A percentile compares a stretch with the other conserved stretches of the same genome.
phyloP scores from a whole-genome alignment of 805 yeast genomes.

The Candida adriatica region DNA sequence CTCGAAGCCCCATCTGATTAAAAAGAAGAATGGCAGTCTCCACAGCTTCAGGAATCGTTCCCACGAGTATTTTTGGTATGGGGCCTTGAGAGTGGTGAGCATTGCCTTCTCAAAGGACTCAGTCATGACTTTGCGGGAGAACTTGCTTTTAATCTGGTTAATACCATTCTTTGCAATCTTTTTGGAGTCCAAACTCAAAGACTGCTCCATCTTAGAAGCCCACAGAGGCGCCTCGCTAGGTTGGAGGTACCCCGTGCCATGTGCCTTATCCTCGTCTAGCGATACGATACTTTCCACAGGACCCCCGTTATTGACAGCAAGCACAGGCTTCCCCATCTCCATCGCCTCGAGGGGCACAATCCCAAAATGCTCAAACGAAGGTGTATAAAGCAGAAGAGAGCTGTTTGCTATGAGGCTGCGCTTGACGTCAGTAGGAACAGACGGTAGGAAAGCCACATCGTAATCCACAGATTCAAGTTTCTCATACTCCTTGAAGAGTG shows the following conservation, averaged over 20 bases:
- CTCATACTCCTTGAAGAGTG: slow-evolving; percentile 30
- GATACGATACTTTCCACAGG: slow-evolving; percentile 68
- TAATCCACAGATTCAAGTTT: slow-evolving; percentile 22
- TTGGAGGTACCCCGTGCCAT: slow-evolving; percentile 61
- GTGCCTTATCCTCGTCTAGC: slow-evolving; percentile 23
- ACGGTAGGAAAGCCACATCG: slow-evolving; percentile 71
- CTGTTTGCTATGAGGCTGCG: slow-evolving; percentile 52
- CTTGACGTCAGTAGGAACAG: slow-evolving; percentile 62
- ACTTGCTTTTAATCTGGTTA: slow-evolving; percentile 24
- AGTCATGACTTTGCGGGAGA: slow-evolving; percentile 35
- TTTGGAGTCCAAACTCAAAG: slow-evolving; percentile 23
- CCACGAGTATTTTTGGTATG: slow-evolving; percentile 25
- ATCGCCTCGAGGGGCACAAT: slow-evolving; percentile 96
- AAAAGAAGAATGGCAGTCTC: slow-evolving; percentile 17
- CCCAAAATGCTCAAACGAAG: slow-evolving; percentile 91
- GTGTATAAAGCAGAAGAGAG: slow-evolving; percentile 73
- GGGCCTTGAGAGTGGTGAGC: slow-evolving; percentile 21
- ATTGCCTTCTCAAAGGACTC: slow-evolving; percentile 30
- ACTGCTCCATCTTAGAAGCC: slow-evolving; percentile 42
- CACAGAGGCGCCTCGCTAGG: slow-evolving; percentile 43
- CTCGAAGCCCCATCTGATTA: slow-evolving; percentile 4
- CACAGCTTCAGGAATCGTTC: slow-evolving; percentile 21
- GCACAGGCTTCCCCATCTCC: slow-evolving; percentile 74
- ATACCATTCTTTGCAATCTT: slow-evolving; percentile 25
- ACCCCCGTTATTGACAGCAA: slow-evolving; percentile 88